phyloP scores from a whole-genome alignment of 108 stramenopile species.

The Cylindrotheca closterium region DNA sequence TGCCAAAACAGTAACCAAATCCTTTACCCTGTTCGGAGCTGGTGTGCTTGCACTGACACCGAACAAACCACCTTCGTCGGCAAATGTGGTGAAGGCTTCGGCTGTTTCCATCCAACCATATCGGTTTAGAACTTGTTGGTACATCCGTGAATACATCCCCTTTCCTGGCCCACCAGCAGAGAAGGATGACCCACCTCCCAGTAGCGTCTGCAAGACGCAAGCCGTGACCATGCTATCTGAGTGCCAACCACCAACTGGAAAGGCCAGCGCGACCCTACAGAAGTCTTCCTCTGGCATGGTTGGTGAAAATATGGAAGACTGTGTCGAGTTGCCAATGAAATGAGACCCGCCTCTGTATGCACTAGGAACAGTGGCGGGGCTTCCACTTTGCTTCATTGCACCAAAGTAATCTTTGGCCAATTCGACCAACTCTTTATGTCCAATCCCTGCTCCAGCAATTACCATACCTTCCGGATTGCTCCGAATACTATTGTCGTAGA shows the following conservation, averaged over 20 bases:
- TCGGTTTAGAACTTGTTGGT: slow-evolving; percentile 92
- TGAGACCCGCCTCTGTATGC: slow-evolving; percentile 73
- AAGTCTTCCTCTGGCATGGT: slow-evolving; percentile 69
- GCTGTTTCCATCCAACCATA: slow-evolving; percentile 92
- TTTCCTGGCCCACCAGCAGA: slow-evolving; percentile 99
- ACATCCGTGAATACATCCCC: slow-evolving; percentile 98
- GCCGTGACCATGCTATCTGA: slow-evolving; percentile 84
- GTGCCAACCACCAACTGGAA: slow-evolving; percentile 96
- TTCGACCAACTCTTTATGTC: slow-evolving; percentile 88
- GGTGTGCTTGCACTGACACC: slow-evolving; percentile 82
- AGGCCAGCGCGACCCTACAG: slow-evolving; percentile 87
- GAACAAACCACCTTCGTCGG: slow-evolving; percentile 89
- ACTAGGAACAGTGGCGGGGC: slow-evolving; percentile 38
- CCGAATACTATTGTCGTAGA: slow-evolving; percentile 57
- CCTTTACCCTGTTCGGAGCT: slow-evolving; percentile 44
- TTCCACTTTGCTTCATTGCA: slow-evolving; percentile 35
- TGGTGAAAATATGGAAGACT: slow-evolving; percentile 27
- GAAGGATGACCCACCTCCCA: slow-evolving; percentile 97
- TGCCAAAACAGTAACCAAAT: slow-evolving; percentile 73
- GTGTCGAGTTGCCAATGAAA: slow-evolving; percentile 13
- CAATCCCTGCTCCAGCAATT: slow-evolving; percentile 92
- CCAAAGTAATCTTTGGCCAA: slow-evolving; percentile 84
- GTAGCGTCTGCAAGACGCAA: slow-evolving; percentile 94
- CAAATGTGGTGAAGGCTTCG: slow-evolving; percentile 90
- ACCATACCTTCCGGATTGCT: slow-evolving; percentile 79